Evolutionary conservation across 2,329 filamentous ascomycete species (phyloP), one percentile per base, ranked within the genome.

Genomic region (Colletotrichum euphorbiae): DNA sequence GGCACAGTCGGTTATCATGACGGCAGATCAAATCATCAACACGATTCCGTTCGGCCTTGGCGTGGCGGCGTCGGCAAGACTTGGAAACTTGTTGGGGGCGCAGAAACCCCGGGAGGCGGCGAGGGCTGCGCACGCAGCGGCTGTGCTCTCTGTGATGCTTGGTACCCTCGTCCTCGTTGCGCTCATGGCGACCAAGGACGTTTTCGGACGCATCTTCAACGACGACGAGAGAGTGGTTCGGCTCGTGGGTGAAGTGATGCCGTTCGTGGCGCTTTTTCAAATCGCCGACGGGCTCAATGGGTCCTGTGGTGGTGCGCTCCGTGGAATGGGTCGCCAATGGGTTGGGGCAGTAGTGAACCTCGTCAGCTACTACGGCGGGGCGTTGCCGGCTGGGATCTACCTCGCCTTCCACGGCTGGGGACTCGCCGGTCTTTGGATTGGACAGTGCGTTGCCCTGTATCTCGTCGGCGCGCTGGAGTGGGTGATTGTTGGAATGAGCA

Each of bases 1-100:
- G 1, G 92, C 93, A 0, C 93, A 97, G 78, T 92, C 89, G 54
- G 92, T 97, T 21, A 94, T 97, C 76, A 97, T 97, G 93, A 97
- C 93, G 0, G 89, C 91, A 0, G 93, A 97, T 76, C 92, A 95
- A 75, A 88, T 94, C 64, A 90, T 94, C 82, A 94, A 89, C 75
- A 97, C 93, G 0, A 91, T 97, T 50, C 93, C 93, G 0, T 97
- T 97, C 73, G 93, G 94, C 0, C 85, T 97, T 0, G 93, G 93
- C 0, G 93, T 97, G 0, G 93, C 93, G 0, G 90, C 92, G 0
- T 94, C 91, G 6, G 85, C 91, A 0, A 85, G 93, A 2, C 84
- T 97, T 11, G 94, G 93, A 0, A 97, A 97, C 73, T 83, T 96
- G 1, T 84, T 97, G 0, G 93, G 93, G 0, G 87, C 91, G 0